Percentiles rank a stretch among this genome's conserved stretches.
These are phyloP conservation scores for Paxillus rubicundulus DNA, from an alignment of 768 basidiomycete species.

Conservation along the genomic window DNA sequence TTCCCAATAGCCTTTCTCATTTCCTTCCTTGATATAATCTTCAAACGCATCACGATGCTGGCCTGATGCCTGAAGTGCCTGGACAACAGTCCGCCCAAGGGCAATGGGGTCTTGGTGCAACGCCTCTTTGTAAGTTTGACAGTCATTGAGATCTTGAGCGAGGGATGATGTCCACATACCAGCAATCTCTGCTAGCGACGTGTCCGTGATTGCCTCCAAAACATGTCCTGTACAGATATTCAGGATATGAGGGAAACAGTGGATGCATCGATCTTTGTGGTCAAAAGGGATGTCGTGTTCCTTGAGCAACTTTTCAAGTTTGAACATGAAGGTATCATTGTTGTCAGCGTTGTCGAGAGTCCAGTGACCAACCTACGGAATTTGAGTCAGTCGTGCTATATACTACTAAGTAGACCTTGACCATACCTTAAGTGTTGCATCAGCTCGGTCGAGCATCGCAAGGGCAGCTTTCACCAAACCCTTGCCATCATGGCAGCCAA, in stretches of 20 bases:
- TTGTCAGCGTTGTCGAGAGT: slow-evolving; percentile 14
- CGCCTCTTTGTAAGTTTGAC: neutral
- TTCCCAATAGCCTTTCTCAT: neutral
- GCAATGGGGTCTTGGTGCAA: slow-evolving; percentile 1
- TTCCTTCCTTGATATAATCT: neutral
- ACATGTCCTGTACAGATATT: slow-evolving; percentile 6
- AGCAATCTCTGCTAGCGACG: neutral
- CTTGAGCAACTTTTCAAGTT: neutral
- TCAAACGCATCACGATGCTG: neutral
- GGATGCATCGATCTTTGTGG: slow-evolving; percentile 4
- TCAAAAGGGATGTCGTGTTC: slow-evolving; percentile 8
- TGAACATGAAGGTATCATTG: slow-evolving; percentile 12
- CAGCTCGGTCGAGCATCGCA: neutral
- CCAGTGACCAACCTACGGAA: neutral
- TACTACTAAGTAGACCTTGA: no score
- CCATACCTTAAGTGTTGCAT: neutral
- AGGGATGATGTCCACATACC: neutral
- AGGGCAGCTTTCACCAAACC: neutral
- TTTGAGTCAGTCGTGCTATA: no score
- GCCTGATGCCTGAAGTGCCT: neutral
- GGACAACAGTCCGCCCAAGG: neutral
- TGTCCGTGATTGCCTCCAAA: neutral
- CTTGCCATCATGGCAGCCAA: slow-evolving; percentile 13
- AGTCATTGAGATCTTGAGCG: neutral
- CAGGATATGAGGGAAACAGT: slow-evolving; percentile 19